Percentiles rank a stretch among this genome's conserved stretches.
phyloP scores from a whole-genome alignment of 1,284 basidiomycete genomes.

The Meripilus lineatus region DNA sequence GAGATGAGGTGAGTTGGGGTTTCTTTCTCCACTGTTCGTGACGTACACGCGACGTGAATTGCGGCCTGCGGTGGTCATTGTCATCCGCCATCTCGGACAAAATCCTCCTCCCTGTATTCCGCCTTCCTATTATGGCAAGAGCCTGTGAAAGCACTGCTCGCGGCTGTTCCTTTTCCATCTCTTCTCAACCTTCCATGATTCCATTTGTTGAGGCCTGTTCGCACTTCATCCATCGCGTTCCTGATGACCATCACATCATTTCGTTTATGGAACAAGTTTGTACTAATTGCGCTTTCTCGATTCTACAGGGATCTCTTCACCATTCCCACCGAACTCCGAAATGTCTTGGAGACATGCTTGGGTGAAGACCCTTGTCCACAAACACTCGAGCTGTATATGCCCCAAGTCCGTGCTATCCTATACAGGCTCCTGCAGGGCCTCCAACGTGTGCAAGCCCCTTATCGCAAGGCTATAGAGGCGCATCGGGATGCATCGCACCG shows the following conservation, averaged over 20 bases:
- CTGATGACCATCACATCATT: not conserved
- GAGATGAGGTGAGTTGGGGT: constrained; percentile 63
- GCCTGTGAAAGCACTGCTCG: too few relatives aligned
- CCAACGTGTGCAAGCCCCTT: constrained; percentile 77
- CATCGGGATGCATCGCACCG: not conserved
- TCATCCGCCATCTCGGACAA: constrained; percentile 3
- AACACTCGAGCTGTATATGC: constrained; percentile 72
- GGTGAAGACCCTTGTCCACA: constrained; percentile 78
- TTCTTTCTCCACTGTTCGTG: constrained; percentile 5
- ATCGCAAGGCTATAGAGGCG: constrained; percentile 28
- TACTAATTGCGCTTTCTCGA: constrained; percentile 5
- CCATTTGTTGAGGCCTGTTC: too few relatives aligned
- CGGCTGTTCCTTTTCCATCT: not conserved
- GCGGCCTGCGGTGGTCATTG: not conserved
- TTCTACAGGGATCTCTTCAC: constrained; percentile 72
- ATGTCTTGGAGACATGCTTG: constrained; percentile 80
- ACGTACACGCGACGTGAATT: not conserved
- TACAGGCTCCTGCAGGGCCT: constrained; percentile 81
- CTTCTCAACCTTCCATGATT: too few relatives aligned
- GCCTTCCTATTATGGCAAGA: not conserved
- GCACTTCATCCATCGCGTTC: not conserved
- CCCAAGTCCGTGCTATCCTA: constrained; percentile 77
- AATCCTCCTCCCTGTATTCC: not conserved
- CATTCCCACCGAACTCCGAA: constrained; percentile 77
- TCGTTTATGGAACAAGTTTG: constrained; percentile 1